Conservation (phyloP, 2,329 filamentous ascomycete species). For the Tolypocladium inflatum region DNA sequence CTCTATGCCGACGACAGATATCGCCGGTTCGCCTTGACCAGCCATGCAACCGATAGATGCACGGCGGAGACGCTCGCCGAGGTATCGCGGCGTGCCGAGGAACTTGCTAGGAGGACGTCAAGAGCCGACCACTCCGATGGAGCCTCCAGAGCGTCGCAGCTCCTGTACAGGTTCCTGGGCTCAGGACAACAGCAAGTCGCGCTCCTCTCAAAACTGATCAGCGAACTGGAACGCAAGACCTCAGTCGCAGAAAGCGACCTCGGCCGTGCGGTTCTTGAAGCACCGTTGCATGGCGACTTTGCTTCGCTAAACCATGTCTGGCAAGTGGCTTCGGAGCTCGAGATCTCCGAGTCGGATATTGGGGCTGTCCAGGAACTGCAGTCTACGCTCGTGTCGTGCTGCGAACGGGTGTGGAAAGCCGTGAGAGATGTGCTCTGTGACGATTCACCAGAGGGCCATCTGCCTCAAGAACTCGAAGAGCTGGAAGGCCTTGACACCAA, state of each 20-base stretch:
- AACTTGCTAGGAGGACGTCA: slow-evolving; percentile 58
- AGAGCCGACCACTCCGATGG: slow-evolving; percentile 90
- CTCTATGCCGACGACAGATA: slow-evolving; percentile 33
- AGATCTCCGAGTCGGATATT: slow-evolving; percentile 27
- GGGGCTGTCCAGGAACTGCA: slow-evolving; percentile 33
- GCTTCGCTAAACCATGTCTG: slow-evolving; percentile 53
- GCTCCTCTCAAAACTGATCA: slow-evolving; percentile 49
- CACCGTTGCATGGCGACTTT: slow-evolving; percentile 61
- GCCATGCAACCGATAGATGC: slow-evolving; percentile 4
- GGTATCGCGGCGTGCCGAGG: slow-evolving; percentile 44
- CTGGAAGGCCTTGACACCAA: slow-evolving; percentile 69
- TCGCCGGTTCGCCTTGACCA: slow-evolving; percentile 12
- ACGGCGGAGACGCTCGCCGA: slow-evolving; percentile 26
- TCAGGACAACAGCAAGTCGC: slow-evolving; percentile 30
- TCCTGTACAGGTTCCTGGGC: slow-evolving; percentile 52
- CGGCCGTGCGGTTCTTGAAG: slow-evolving; percentile 53
- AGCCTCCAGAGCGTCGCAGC: slow-evolving; percentile 65
- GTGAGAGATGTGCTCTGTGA: slow-evolving; percentile 77
- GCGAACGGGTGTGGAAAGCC: slow-evolving; percentile 63
- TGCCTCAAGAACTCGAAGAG: slow-evolving; percentile 67
- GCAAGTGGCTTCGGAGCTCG: slow-evolving; percentile 35
- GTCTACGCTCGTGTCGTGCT: slow-evolving; percentile 46
- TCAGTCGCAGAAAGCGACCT: slow-evolving; percentile 54
- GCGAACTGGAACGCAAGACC: slow-evolving; percentile 56
- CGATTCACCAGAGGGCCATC: slow-evolving; percentile 86